Evolutionary conservation across 768 basidiomycete genomes (phyloP).

Genomic region (Auriscalpium microsporum): DNA sequence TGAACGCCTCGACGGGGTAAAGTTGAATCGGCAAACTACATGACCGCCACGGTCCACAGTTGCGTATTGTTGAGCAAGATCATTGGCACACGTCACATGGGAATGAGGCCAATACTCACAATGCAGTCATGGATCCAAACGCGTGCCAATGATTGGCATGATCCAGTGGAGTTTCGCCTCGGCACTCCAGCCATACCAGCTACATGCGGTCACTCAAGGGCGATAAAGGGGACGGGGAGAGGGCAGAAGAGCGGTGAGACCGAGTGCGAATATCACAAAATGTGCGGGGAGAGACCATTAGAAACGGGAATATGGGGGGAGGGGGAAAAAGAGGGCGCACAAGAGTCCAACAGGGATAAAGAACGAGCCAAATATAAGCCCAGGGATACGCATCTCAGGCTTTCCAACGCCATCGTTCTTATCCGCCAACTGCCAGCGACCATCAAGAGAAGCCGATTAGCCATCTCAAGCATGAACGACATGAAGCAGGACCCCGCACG

Average conservation of each 20-base stretch:
- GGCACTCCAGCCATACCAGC: constrained; percentile 81
- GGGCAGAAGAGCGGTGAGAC: no score
- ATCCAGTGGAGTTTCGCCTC: constrained; percentile 61
- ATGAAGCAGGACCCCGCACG: constrained; percentile 1
- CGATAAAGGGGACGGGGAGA: no score
- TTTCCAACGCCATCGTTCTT: constrained; percentile 49
- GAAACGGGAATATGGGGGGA: no score
- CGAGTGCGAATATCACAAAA: no score
- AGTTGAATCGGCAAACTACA: constrained; percentile 56
- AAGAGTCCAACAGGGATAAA: not conserved
- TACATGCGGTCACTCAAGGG: constrained; percentile 15
- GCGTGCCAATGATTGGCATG: constrained; percentile 55
- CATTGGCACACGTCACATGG: not conserved
- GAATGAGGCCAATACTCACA: constrained; percentile 28
- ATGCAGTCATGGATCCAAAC: constrained; percentile 55
- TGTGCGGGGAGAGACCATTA: no score
- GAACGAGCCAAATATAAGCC: constrained; percentile 49
- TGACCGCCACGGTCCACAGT: no score
- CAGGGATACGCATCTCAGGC: constrained; percentile 71
- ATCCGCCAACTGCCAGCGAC: constrained; percentile 14
- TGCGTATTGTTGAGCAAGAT: not conserved
- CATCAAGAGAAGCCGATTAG: not conserved
- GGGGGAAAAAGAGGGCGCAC: no score
- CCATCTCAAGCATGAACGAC: not conserved
- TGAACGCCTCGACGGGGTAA: constrained; percentile 66